Conservation (phyloP, 2,329 filamentous ascomycete species). For the Tolypocladium sp. region DNA sequence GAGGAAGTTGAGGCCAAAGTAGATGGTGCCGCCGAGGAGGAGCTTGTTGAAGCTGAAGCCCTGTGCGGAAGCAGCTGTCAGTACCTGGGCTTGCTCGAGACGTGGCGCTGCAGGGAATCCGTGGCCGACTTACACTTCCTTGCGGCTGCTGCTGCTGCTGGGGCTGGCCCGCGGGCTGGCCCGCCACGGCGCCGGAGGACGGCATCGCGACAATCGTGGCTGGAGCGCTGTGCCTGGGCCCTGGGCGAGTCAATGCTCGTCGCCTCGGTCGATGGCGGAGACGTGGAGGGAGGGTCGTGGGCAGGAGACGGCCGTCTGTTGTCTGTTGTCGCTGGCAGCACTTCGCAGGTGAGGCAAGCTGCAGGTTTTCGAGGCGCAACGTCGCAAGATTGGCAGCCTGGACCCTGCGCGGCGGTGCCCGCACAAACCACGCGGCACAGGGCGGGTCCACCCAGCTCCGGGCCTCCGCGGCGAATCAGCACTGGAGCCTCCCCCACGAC, state of each 20-base stretch:
- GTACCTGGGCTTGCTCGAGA: not conserved
- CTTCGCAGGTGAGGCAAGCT: not conserved
- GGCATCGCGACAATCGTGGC: slow-evolving; percentile 11
- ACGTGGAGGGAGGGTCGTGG: not conserved
- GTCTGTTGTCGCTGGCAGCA: not conserved
- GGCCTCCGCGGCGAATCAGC: not conserved
- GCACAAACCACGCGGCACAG: not conserved
- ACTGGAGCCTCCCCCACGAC: not conserved
- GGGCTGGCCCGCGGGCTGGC: slow-evolving; percentile 11
- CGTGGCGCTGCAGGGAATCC: not conserved
- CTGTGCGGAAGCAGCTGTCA: slow-evolving; percentile 8
- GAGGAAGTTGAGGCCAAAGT: slow-evolving; percentile 49
- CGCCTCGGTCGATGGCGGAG: not conserved
- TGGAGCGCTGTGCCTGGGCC: not conserved
- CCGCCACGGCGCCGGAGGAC: slow-evolving; percentile 11
- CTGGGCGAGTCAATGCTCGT: not conserved
- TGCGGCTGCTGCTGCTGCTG: slow-evolving; percentile 10
- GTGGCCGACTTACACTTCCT: slow-evolving; percentile 14
- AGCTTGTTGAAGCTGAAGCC: slow-evolving; percentile 35
- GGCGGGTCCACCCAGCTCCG: not conserved
- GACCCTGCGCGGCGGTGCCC: not conserved
- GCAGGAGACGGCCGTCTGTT: not conserved
- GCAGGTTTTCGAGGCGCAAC: not conserved
- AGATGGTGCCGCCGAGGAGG: slow-evolving; percentile 43
- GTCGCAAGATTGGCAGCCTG: not conserved